A percentile compares a stretch with the other conserved stretches of the same genome.
Evolutionary conservation across 2,329 filamentous ascomycete species (phyloP).

Genomic region (Aureobasidium sp.): DNA sequence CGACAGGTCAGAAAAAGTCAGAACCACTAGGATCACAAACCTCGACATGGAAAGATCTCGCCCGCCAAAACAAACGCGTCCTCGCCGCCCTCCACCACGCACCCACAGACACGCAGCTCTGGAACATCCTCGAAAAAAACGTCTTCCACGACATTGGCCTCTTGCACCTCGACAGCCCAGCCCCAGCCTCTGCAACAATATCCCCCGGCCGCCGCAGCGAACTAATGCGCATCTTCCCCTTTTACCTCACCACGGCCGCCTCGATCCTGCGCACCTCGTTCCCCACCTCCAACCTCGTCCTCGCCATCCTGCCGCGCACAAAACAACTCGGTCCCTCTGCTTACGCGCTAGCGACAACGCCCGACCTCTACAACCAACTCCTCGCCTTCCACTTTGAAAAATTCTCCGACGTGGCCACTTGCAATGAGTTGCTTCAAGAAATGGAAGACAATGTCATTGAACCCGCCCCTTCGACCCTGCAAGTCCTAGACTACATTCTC

Average conservation of each 20-base stretch:
- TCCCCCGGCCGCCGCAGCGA: constrained; percentile 22
- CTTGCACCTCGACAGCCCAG: constrained; percentile 16
- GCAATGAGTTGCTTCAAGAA: constrained; percentile 47
- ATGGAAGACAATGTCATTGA: constrained; percentile 30
- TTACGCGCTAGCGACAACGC: constrained; percentile 65
- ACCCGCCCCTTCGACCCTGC: constrained; percentile 35
- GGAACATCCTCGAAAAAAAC: constrained; percentile 59
- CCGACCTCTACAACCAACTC: constrained; percentile 62
- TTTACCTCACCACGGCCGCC: constrained; percentile 53
- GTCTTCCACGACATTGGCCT: constrained; percentile 45
- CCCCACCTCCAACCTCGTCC: constrained; percentile 51
- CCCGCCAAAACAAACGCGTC: not conserved
- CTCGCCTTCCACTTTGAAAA: constrained; percentile 56
- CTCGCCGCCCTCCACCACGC: constrained; percentile 43
- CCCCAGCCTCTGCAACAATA: not conserved
- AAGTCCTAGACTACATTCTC: constrained; percentile 32
- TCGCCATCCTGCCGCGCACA: constrained; percentile 59
- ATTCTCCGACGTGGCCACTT: constrained; percentile 50
- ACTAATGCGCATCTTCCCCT: constrained; percentile 59
- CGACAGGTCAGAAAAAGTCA: too few species aligned
- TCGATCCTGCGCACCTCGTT: constrained; percentile 54
- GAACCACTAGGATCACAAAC: too few species aligned
- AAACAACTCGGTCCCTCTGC: constrained; percentile 62
- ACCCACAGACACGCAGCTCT: constrained; percentile 57
- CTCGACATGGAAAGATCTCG: not conserved